Evolutionary conservation across 2,329 filamentous ascomycete species (phyloP), one percentile per base, ranked within the genome.

Genomic region (Sclerotinia nivalis): DNA sequence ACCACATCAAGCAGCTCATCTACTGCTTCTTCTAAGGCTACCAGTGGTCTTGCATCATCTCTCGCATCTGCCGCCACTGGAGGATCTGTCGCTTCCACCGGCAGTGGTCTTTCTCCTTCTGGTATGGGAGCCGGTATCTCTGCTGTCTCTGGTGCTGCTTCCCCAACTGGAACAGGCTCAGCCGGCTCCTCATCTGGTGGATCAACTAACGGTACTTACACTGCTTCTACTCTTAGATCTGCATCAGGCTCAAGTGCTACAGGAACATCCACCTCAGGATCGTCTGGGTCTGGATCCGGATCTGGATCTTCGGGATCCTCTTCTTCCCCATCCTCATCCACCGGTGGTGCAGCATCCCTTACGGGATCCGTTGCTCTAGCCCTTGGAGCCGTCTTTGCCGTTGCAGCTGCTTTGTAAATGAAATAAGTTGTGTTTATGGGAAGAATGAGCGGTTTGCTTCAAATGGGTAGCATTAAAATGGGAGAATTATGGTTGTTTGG

Each of bases 71-170:
- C 66, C 34, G 68, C 69, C 40, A 69, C 62, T 56, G 68, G 56
- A 28, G 62, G 69, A 52, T 54, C 47, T n/a, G 65, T 70, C 47
- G 72, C 68, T n/a, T 69, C 73, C 20, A 56, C 71, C 58, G 74
- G 75, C 37, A 55, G 59, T 59, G 71, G 66, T 43, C 73, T 76
- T 25, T 73, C 73, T 12, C 74, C 75, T 66, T 66, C 71, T 22
- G 70, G 71, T 56, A 64, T 70, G 22, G 69, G 69, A 15, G 67
- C 68, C 50, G 71, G 66, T 43, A 68, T 69, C 40, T 72, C 72
- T 34, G 66, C 62, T 45, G 60, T 59, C 15, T 58, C 61, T 22
- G 66, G 40, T 52, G 64, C 58, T 52, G 54, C 67, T 56, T 25
- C 45, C 52, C 34, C 70, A 54, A 68, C 45, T 37, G 58, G 56